A percentile compares a stretch with the other conserved stretches of the same genome.
These are phyloP conservation scores for Solanum hybrid DNA, from an alignment of 305 asterid genomes.

Conservation along the genomic window DNA sequence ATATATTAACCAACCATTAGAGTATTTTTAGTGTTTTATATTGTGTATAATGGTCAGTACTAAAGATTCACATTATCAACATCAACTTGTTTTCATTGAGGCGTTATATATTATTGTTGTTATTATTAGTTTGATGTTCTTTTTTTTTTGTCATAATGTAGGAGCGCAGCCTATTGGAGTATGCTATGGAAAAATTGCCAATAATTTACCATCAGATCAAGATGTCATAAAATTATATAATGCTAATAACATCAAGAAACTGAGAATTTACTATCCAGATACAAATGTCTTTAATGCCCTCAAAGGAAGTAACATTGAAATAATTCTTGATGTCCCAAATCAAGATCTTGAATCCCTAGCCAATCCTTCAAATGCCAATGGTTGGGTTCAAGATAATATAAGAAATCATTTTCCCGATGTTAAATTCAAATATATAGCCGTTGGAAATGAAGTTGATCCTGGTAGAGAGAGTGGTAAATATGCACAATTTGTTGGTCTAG, in stretches of 20 bases:
- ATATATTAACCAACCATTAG: background rate
- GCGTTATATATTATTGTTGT: too few relatives aligned
- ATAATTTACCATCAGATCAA: background rate
- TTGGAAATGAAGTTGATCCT: too few relatives aligned
- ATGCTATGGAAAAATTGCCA: background rate
- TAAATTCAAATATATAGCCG: too few relatives aligned
- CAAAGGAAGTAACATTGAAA: background rate
- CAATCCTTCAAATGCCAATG: too few relatives aligned
- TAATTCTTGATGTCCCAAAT: constrained; percentile 3
- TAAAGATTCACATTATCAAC: background rate
- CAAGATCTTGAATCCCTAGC: background rate
- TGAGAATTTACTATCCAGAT: background rate
- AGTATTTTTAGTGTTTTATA: background rate
- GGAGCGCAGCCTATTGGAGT: constrained; percentile 5
- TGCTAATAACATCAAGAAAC: background rate
- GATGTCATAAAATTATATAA: background rate
- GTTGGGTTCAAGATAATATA: too few relatives aligned
- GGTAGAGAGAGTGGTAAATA: too few relatives aligned
- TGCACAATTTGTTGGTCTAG: too few relatives aligned
- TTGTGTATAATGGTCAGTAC: background rate
- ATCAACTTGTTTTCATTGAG: too few relatives aligned
- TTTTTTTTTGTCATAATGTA: background rate
- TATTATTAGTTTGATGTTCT: too few relatives aligned
- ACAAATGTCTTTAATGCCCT: background rate
- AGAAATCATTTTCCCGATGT: too few relatives aligned